Evolutionary conservation across 306 rosid species (phyloP), one percentile per base, ranked within the genome.

Genomic region (Cotoneaster glaucophyllus): DNA sequence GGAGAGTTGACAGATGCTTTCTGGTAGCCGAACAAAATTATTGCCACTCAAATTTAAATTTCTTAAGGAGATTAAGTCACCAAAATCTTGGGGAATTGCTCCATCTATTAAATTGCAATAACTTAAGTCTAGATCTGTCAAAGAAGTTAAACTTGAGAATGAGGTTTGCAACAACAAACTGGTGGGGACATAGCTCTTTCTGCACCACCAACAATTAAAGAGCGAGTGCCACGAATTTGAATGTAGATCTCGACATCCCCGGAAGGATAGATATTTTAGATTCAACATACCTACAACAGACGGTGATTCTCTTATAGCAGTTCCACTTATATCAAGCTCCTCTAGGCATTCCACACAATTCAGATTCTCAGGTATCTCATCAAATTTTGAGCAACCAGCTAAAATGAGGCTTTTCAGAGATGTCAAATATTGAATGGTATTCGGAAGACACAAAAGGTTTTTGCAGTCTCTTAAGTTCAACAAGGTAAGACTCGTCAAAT

Each of bases 301-400:
- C 7, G 80, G 39, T 1, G 25, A 62, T 1, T 73, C 68, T 18
- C 67, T 81, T 31, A 81, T 21, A 29, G 67, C 15, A 59, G 85
- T 77, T 71, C 70, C 31, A 62, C 85, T 67, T 19, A 57, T 65
- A 29, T 82, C 76, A 77, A 82, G 73, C 71, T 29, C 34, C 75
- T 73, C 34, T n/a, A 81, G 29, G 29, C 57, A 37, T 37, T 74
- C 64, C 21, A 77, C 25, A 34, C 24, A 67, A 26, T 45, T 66
- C 21, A 77, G 41, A 32, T 45, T 34, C 12, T 82, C 68, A 2
- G 84, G 75, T 18, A 81, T 59, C 12, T 15, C 61, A 9, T 56
- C 22, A 50, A 78, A 25, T 29, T 26, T 13, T 4, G 73, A 77
- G 53, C 82, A 77, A 32, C 85, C 82, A 3, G 62, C 24, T 1